phyloP scores from a whole-genome alignment of 164 flowering plant species.

The Tetracentron sinense region DNA sequence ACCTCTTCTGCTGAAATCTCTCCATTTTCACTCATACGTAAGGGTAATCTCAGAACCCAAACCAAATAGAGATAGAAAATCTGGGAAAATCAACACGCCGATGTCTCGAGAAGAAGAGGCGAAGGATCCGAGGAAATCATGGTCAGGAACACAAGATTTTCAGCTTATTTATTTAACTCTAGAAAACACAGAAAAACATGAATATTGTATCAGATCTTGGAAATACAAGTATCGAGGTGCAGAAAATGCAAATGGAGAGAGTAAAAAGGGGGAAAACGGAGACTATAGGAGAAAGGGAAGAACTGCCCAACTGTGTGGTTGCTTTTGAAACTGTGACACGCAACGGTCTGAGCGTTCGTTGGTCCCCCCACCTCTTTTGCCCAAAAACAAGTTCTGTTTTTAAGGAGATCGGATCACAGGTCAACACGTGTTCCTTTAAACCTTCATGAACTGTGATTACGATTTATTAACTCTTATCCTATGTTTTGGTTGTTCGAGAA shows the following conservation, averaged over 20 bases:
- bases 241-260: conserved; percentile 6
- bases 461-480: too few relatives aligned
- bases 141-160: background rate
- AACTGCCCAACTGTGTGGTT: background rate
- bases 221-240: background rate
- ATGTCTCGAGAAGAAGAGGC: background rate
- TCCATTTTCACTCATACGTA: conserved; percentile 33
- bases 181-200: background rate
- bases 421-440: too few relatives aligned
- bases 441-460: too few relatives aligned
- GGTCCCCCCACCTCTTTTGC: too few relatives aligned
- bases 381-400: too few relatives aligned
- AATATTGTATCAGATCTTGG: background rate
- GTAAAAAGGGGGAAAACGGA: too few relatives aligned
- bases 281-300: background rate
- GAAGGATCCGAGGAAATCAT: conserved; percentile 24
- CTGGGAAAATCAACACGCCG: conserved; percentile 5
- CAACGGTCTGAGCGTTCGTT: too few relatives aligned
- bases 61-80: conserved; percentile 25
- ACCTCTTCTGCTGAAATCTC: conserved; percentile 21
- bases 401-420: too few relatives aligned
- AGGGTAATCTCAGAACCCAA: conserved; percentile 6
- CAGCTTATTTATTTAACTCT: background rate
- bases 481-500: too few relatives aligned
- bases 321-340: conserved; percentile 1